Evolutionary conservation across 2,329 filamentous ascomycete species (phyloP).

Genomic region (Pseudocercospora fijiensis): DNA sequence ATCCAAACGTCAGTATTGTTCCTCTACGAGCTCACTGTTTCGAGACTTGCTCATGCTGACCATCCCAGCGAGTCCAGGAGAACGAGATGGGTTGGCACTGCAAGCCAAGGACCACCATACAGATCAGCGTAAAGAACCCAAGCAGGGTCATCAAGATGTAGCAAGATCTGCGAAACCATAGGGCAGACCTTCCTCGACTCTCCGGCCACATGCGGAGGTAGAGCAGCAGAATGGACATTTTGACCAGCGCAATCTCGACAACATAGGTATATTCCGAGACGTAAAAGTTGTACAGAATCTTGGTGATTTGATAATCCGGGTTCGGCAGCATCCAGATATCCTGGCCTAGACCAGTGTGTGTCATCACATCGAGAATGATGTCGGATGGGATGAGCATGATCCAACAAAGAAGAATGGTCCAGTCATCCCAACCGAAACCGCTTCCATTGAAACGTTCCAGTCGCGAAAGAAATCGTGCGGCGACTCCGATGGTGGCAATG

Average conservation of each 20-base stretch:
- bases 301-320: constrained; percentile 15
- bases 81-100: constrained; percentile 20
- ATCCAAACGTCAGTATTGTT: neutral
- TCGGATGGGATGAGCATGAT: constrained; percentile 17
- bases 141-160: constrained; percentile 16
- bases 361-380: constrained; percentile 18
- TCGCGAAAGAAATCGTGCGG: constrained; percentile 19
- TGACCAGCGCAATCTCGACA: constrained; percentile 18
- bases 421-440: constrained; percentile 24
- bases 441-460: constrained; percentile 17
- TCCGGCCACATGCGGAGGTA: constrained; percentile 27
- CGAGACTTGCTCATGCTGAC: constrained; percentile 11
- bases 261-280: constrained; percentile 23
- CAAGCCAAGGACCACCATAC: constrained; percentile 18
- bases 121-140: neutral
- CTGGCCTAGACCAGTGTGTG: constrained; percentile 18
- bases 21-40: neutral
- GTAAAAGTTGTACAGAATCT: constrained; percentile 22
- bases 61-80: constrained; percentile 24
- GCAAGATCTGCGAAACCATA: constrained; percentile 22
- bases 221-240: constrained; percentile 16
- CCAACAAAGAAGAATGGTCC: constrained; percentile 16
- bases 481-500: constrained; percentile 14
- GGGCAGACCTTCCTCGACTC: constrained; percentile 6
- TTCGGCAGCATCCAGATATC: constrained; percentile 24